A percentile compares a stretch with the other conserved stretches of the same genome.
Evolutionary conservation across 2,329 filamentous ascomycete genomes (phyloP).

Genomic region (Grosmannia penicillata): DNA sequence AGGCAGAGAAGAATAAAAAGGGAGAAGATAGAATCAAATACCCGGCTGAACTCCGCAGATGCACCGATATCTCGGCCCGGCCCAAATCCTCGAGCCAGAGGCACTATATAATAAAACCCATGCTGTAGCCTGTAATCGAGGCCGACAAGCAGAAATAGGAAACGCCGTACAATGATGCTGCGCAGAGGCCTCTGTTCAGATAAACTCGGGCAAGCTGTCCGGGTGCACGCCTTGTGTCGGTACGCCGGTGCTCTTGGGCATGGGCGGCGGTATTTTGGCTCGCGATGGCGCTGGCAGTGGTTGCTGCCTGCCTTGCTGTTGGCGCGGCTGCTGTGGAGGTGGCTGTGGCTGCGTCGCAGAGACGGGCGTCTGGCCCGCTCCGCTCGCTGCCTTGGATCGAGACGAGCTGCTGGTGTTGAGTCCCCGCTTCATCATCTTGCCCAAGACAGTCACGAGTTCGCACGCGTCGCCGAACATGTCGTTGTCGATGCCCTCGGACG

Average conservation of each 20-base stretch:
- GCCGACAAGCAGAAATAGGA: background rate
- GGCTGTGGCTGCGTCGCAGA: slow-evolving; percentile 5
- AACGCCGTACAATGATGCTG: too few species aligned
- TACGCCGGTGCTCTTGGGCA: background rate
- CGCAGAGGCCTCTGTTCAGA: slow-evolving; percentile 2
- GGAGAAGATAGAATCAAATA: background rate
- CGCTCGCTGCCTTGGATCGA: background rate
- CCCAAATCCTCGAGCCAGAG: background rate
- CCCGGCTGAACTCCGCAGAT: background rate
- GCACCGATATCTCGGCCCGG: background rate
- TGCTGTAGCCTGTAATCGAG: too few species aligned
- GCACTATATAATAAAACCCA: background rate
- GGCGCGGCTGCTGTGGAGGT: background rate
- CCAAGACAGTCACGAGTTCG: slow-evolving; percentile 71
- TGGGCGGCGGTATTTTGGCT: background rate
- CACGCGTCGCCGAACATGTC: slow-evolving; percentile 90
- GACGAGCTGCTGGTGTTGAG: slow-evolving; percentile 4
- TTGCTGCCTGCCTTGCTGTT: background rate
- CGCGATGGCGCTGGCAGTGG: background rate
- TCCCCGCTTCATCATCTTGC: slow-evolving; percentile 54
- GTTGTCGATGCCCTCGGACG: slow-evolving; percentile 84
- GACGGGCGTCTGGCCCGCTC: slow-evolving; percentile 5
- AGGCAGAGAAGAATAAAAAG: background rate
- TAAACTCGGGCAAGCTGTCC: slow-evolving; percentile 8
- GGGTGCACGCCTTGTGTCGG: background rate